Percentiles rank a stretch among this genome's conserved stretches.
Evolutionary conservation across 2,329 filamentous ascomycete species (phyloP).

Genomic region (Claviceps purpurea): DNA sequence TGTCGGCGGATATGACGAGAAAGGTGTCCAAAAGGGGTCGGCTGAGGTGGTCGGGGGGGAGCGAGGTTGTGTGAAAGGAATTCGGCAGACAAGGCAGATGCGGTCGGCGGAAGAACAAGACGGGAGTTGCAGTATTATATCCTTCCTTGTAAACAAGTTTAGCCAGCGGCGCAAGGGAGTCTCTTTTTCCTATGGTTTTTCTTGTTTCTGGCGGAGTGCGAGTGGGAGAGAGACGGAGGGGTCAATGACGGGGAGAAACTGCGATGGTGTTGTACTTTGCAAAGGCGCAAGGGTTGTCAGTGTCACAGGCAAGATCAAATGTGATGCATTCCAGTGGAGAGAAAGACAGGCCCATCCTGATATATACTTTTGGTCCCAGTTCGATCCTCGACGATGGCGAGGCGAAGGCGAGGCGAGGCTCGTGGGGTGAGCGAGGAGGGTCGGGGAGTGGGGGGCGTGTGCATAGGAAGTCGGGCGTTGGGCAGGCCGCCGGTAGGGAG

Average conservation of each 20-base stretch:
- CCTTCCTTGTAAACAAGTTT: not conserved
- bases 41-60: not conserved
- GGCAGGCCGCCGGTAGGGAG: not conserved
- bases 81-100: not conserved
- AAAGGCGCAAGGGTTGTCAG: not conserved
- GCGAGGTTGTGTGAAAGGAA: not conserved
- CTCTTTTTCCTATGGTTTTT: too few relatives aligned
- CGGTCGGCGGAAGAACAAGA: not conserved
- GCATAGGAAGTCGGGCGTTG: not conserved
- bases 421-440: not conserved
- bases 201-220: too few relatives aligned
- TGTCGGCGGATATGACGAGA: conserved; percentile 2
- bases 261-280: not conserved
- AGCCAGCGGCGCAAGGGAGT: not conserved
- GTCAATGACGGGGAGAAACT: not conserved
- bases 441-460: not conserved
- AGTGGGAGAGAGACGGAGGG: not conserved
- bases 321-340: not conserved
- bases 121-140: not conserved
- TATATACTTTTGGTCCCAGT: conserved; percentile 2
- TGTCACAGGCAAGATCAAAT: not conserved
- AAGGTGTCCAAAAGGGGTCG: not conserved
- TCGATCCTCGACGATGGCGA: conserved; percentile 1
- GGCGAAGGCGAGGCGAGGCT: not conserved
- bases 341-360: conserved; percentile 5